Evolutionary conservation across 768 basidiomycete species (phyloP), one percentile per base, ranked within the genome.

Genomic region (Tylopilus subfusipes): DNA sequence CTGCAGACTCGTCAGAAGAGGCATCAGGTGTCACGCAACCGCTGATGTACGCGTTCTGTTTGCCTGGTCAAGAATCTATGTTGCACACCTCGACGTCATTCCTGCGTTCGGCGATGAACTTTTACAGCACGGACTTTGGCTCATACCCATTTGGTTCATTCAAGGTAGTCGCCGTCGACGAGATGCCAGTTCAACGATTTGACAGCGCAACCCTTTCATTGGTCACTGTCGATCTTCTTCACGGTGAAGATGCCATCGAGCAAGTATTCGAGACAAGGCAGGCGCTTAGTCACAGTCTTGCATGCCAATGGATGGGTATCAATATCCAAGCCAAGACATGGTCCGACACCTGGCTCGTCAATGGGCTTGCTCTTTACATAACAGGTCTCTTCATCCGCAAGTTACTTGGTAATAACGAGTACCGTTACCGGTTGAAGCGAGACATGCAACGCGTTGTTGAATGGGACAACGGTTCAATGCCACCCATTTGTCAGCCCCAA

Each of bases 271-370:
- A 97, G 67, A 88, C 93, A 1, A 80, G 96, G 14, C 93, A 94
- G 53, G 78, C 84, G 29, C 79, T 99, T 45, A 80, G 86, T 25
- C 92, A 98, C 67, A 88, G 92, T 6, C 79, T 98, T 31, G 95
- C 94, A 9, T 91, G 86, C 58, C 97, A 99, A 71, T 99, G 97
- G 97, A 79, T 91, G 52, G 95, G 97, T 25, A 85, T 99, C 71
- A 96, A 98, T 71, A 93, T 99, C 63, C 86, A 93, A 53, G 94
- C 88, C 49, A 93, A 93, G 74, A 81, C 85, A 27, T 92, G 91
- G 83, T 88, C 93, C 13, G 97, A 99, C 70, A 82, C 86, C 24
- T 99, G 97, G 97, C 83, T 99, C n/a, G 86, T 95, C 53, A 93
- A 96, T 63, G 97, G 95, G 2, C 76, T 99, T 43, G 88, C 92